Percentiles rank a stretch among this genome's conserved stretches.
These are phyloP conservation scores for Arthrobotrys entomopaga DNA, from an alignment of 2,329 filamentous ascomycete species.

Conservation along the genomic window DNA sequence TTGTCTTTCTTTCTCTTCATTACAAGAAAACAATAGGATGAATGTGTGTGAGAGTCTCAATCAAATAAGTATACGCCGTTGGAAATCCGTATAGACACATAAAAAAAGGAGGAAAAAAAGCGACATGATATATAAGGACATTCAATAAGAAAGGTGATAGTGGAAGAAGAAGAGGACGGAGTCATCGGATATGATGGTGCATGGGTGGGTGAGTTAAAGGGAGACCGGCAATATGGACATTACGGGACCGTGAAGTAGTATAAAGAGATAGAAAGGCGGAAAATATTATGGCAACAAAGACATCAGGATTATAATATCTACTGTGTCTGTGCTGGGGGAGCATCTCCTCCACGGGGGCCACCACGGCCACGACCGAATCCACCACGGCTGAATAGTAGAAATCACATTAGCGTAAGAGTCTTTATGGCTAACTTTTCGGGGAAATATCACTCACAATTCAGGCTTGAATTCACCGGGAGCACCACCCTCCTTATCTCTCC, in stretches of 20 bases:
- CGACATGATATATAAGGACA: slow-evolving; percentile 54
- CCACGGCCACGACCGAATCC: slow-evolving; percentile 89
- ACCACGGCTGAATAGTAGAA: slow-evolving; percentile 72
- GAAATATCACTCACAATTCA: slow-evolving; percentile 73
- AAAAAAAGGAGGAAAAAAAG: slow-evolving; percentile 27
- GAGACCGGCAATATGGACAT: slow-evolving; percentile 48
- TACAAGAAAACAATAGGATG: slow-evolving; percentile 37
- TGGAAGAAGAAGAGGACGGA: slow-evolving; percentile 15
- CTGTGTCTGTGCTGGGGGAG: slow-evolving; percentile 60
- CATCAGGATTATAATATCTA: slow-evolving; percentile 55
- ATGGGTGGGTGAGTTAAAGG: slow-evolving; percentile 17
- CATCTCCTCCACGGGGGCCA: slow-evolving; percentile 66
- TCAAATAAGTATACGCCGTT: slow-evolving; percentile 54
- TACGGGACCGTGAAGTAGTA: slow-evolving; percentile 40
- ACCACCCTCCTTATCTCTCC: slow-evolving; percentile 90
- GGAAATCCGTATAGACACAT: slow-evolving; percentile 55
- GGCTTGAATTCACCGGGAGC: slow-evolving; percentile 91
- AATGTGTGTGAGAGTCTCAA: slow-evolving; percentile 33
- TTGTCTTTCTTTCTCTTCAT: slow-evolving; percentile 24
- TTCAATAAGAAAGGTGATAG: slow-evolving; percentile 8
- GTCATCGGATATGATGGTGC: slow-evolving; percentile 27
- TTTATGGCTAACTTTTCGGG: not conserved
- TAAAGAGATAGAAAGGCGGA: slow-evolving; percentile 38
- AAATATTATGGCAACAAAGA: slow-evolving; percentile 19
- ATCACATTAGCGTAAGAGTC: slow-evolving; percentile 58